Conservation (phyloP, 352 stramenopile species). For the Pythium coloratum region DNA sequence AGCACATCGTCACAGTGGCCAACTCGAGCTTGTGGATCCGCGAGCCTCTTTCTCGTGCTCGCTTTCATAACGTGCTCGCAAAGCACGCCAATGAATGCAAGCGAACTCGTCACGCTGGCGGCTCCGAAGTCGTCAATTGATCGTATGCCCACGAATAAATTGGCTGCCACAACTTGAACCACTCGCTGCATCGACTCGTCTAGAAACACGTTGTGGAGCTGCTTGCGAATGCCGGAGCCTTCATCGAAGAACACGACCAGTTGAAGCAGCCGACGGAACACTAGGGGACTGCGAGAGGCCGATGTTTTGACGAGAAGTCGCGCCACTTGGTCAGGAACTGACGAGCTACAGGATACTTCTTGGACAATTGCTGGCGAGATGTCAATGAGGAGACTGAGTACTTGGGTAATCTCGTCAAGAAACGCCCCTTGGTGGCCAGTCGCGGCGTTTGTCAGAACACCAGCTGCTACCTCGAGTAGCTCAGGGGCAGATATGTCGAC, state of each 20-base stretch:
- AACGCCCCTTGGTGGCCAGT: not conserved
- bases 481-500: not conserved
- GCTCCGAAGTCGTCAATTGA: not conserved
- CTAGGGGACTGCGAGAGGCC: not conserved
- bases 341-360: not conserved
- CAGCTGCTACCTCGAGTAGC: not conserved
- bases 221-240: not conserved
- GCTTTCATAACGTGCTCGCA: not conserved
- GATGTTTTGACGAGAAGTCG: not conserved
- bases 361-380: not conserved
- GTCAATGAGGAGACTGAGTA: not conserved
- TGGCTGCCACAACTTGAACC: not conserved
- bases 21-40: not conserved
- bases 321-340: not conserved
- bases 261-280: not conserved
- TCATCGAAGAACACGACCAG: constrained; percentile 2
- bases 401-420: not conserved
- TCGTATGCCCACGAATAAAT: not conserved
- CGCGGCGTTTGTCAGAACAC: not conserved
- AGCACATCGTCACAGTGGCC: not conserved
- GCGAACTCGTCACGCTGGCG: not conserved
- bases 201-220: constrained; percentile 2
- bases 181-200: not conserved
- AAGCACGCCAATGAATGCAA: not conserved
- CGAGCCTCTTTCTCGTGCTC: not conserved